These are phyloP conservation scores for Nannochloris sp. DNA, from an alignment of 139 green algal genomes.

Conservation along the genomic window DNA sequence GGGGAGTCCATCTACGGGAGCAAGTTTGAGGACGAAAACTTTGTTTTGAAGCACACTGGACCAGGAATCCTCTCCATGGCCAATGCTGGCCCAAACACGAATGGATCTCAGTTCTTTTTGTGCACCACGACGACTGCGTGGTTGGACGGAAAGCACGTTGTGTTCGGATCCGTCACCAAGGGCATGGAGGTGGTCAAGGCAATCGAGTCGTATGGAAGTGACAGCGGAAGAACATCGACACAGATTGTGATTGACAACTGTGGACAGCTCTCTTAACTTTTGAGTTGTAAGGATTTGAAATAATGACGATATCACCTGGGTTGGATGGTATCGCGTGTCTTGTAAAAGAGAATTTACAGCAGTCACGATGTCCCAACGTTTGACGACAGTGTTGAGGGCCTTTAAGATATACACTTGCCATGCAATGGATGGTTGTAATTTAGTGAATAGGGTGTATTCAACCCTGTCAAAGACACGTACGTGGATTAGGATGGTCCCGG, in stretches of 20 bases:
- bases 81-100: conserved; percentile 60
- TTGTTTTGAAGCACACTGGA: conserved; percentile 34
- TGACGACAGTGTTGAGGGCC: too few relatives aligned
- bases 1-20: conserved; percentile 81
- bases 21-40: conserved; percentile 34
- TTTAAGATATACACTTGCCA: too few relatives aligned
- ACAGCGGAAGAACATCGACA: conserved; percentile 35
- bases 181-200: conserved; percentile 65
- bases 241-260: conserved; percentile 60
- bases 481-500: neutral
- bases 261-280: conserved; percentile 43
- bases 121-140: conserved; percentile 47
- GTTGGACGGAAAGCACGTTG: conserved; percentile 70
- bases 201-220: conserved; percentile 43
- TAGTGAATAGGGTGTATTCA: neutral
- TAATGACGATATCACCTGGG: too few relatives aligned
- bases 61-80: conserved; percentile 30
- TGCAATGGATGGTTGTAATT: too few relatives aligned
- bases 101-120: conserved; percentile 66
- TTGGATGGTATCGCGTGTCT: too few relatives aligned
- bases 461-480: neutral
- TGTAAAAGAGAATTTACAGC: too few relatives aligned
- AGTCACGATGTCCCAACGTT: too few relatives aligned
- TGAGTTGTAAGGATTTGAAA: neutral
- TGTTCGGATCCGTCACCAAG: conserved; percentile 53